A percentile compares a stretch with the other conserved stretches of the same genome.
Conservation (phyloP, 805 yeast genomes). For the Candida maesae region DNA sequence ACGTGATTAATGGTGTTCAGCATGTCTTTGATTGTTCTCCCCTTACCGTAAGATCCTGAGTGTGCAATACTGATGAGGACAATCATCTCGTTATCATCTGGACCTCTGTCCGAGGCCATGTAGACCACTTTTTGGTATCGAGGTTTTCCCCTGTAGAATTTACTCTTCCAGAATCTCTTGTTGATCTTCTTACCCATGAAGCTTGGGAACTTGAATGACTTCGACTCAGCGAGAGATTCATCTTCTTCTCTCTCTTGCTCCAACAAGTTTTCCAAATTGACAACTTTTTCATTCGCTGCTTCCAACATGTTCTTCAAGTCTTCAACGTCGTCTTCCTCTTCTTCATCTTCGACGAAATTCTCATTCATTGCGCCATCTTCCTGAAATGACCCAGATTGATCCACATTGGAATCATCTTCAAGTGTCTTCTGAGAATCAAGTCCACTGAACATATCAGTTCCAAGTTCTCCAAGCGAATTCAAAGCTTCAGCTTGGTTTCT, state of each 20-base stretch:
- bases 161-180: conserved; percentile 6
- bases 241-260: conserved; percentile 1
- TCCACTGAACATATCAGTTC: too few species aligned
- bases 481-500: conserved; percentile 4
- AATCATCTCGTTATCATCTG: conserved; percentile 11
- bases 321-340: neutral
- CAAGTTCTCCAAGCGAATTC: too few species aligned
- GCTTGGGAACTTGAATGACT: too few species aligned
- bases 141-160: too few species aligned
- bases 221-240: too few species aligned
- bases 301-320: conserved; percentile 3
- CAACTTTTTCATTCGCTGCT: conserved; percentile 5
- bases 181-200: conserved; percentile 8
- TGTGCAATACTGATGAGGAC: conserved; percentile 25
- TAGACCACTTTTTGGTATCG: conserved; percentile 14
- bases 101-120: conserved; percentile 2
- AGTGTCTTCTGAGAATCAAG: too few species aligned
- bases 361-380: too few species aligned
- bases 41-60: conserved; percentile 34
- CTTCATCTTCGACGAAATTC: neutral
- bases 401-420: too few species aligned
- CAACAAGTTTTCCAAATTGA: conserved; percentile 4
- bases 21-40: conserved; percentile 32
- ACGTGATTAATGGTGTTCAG: conserved; percentile 30
- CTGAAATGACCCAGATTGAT: too few species aligned